Percentiles rank a stretch among this genome's conserved stretches.
Evolutionary conservation across 768 basidiomycete genomes (phyloP).

Genomic region (Mycena sanguinolenta): DNA sequence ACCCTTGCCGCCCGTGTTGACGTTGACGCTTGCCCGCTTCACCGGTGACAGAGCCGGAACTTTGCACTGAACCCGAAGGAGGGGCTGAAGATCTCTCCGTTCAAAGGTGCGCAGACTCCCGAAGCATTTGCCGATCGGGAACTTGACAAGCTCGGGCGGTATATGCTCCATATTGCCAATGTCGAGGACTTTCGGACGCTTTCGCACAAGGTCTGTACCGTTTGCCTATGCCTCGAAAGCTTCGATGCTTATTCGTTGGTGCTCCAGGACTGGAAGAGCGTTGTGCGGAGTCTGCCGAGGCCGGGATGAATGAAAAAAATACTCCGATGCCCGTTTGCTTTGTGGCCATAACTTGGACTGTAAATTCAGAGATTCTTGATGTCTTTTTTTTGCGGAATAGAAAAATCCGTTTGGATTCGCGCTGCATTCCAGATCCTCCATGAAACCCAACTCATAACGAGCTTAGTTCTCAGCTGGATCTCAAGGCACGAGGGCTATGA

Average conservation of each 20-base stretch:
- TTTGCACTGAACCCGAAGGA: constrained; percentile 90
- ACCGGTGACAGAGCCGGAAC: constrained; percentile 85
- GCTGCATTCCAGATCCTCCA: no score
- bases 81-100: constrained; percentile 87
- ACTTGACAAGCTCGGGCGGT: constrained; percentile 72
- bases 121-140: constrained; percentile 78
- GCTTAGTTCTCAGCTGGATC: background rate
- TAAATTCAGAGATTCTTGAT: background rate
- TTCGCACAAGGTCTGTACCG: constrained; percentile 72
- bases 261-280: constrained; percentile 65
- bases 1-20: background rate
- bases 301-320: background rate
- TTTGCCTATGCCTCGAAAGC: background rate
- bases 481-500: background rate
- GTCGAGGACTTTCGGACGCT: constrained; percentile 73
- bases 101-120: constrained; percentile 80
- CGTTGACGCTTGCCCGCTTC: background rate
- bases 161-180: constrained; percentile 74
- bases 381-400: background rate
- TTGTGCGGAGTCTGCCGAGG: constrained; percentile 56
- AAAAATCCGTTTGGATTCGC: no score
- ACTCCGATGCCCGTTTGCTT: background rate
- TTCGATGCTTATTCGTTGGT: background rate
- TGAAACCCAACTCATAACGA: no score
- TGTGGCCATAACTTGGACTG: background rate